Evolutionary conservation across 805 yeast genomes (phyloP).

Genomic region (Pichia ethanolica): DNA sequence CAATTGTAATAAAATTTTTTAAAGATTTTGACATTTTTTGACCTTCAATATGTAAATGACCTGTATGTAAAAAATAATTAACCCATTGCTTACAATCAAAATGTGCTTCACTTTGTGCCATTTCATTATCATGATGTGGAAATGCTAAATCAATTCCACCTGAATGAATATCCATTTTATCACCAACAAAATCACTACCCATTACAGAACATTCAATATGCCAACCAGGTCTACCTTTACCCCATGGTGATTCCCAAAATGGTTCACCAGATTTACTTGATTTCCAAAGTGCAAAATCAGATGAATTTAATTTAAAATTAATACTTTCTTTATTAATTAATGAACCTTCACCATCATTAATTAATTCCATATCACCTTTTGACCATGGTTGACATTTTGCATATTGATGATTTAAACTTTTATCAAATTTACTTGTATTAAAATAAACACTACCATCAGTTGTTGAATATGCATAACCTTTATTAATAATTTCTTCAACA

Average conservation of each 20-base stretch:
- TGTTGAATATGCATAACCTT: slow-evolving; percentile 81
- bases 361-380: slow-evolving; percentile 76
- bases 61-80: slow-evolving; percentile 92
- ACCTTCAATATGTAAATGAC: slow-evolving; percentile 97
- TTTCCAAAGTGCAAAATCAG: slow-evolving; percentile 97
- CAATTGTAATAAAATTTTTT: slow-evolving; percentile 91
- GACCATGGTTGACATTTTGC: slow-evolving; percentile 99
- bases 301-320: slow-evolving; percentile 59
- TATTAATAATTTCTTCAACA: slow-evolving; percentile 64
- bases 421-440: slow-evolving; percentile 79
- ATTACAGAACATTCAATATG: slow-evolving; percentile 98
- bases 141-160: slow-evolving; percentile 97
- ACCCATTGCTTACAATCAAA: slow-evolving; percentile 92
- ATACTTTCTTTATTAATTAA: slow-evolving; percentile 33
- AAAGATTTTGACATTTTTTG: slow-evolving; percentile 95
- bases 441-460: slow-evolving; percentile 93
- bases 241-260: slow-evolving; percentile 94
- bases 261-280: slow-evolving; percentile 97
- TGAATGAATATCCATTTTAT: slow-evolving; percentile 84
- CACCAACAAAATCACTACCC: slow-evolving; percentile 87
- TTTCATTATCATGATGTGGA: slow-evolving; percentile 98
- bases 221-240: slow-evolving; percentile 98
- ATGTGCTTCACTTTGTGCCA: slow-evolving; percentile 95
- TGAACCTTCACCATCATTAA: slow-evolving; percentile 94
- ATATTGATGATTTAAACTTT: slow-evolving; percentile 63